Evolutionary conservation across 2,329 filamentous ascomycete species (phyloP).

Genomic region (Zelopaecilomyces penicillatus): DNA sequence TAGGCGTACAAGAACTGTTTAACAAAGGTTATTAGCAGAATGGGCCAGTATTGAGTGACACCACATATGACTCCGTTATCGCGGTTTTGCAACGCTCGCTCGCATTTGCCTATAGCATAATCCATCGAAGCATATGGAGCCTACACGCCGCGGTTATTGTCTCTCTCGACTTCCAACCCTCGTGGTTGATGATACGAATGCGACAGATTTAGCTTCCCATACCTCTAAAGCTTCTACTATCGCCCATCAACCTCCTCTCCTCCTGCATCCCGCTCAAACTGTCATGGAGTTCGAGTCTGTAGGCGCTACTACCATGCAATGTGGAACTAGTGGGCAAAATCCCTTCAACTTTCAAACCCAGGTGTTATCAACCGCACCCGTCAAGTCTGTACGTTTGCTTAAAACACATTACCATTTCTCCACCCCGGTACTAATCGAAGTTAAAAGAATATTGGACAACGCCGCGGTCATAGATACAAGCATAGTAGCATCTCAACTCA

Average conservation of each 20-base stretch:
- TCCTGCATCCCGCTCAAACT: slow-evolving; percentile 18
- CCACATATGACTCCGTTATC: background rate
- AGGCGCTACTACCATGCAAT: slow-evolving; percentile 10
- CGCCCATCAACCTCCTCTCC: background rate
- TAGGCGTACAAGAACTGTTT: background rate
- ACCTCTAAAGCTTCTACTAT: background rate
- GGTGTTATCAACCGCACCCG: slow-evolving; percentile 62
- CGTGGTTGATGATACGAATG: slow-evolving; percentile 15
- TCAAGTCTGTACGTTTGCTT: slow-evolving; percentile 60
- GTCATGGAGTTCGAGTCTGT: slow-evolving; percentile 10
- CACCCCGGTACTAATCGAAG: slow-evolving; percentile 5
- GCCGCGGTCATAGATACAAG: slow-evolving; percentile 94
- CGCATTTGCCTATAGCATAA: background rate
- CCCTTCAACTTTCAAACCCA: slow-evolving; percentile 95
- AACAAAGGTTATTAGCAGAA: no score
- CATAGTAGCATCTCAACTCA: slow-evolving; percentile 83
- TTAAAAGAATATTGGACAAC: slow-evolving; percentile 72
- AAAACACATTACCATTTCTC: background rate
- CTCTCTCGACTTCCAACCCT: slow-evolving; percentile 6
- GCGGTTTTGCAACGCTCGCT: background rate
- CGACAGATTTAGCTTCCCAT: background rate
- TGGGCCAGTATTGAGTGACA: no score
- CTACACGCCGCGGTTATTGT: background rate
- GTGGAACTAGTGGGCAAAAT: slow-evolving; percentile 35
- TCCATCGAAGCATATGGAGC: slow-evolving; percentile 1